Evolutionary conservation across 805 yeast species (phyloP), one percentile per base, ranked within the genome.

Genomic region (Starmerella powellii): DNA sequence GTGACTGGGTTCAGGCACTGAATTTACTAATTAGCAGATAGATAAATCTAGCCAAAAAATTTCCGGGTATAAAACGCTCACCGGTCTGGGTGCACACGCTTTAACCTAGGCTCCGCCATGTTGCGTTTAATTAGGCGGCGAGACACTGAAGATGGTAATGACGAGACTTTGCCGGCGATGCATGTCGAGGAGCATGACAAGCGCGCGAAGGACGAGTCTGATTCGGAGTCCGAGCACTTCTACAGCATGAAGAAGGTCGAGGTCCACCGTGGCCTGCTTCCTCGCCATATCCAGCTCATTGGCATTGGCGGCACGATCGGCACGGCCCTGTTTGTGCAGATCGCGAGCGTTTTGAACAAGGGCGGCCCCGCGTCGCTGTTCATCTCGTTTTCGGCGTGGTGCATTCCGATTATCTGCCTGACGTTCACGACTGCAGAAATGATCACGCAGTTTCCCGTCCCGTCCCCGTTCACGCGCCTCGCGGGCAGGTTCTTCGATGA

Each of bases 401-500:
- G 82, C 48, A 56, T 79, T 24, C 80, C 87, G 1, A 74, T 82
- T 31, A 64, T 80, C 36, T 65, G 73, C 45, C 72, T 80, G 36
- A 79, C 91, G 3, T 69, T 78, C 13, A 68, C 79, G 8, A 76
- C 80, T 4, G 93, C 88, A 2, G 94, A 83, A 55, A 71, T 80
- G 73, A 83, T 81, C 29, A 76, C 81, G 23, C 81, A 77, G 52
- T 64, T 78, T 33, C 94, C 94, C 2, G 68, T 81, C 3, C 67
- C 76, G 27, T 81, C 93, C 1, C 91, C 93, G 0, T 83, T 83
- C 54, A 72, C 82, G 42, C 63, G 82, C 28, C 61, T 80, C 62
- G 79, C 86, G 0, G 83, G 85, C 16, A 63, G 88, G 41, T 80
- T 83, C 57, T 74, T 76, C 40, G 91, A 82, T 57, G 77, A 75